These are phyloP conservation scores for Lotmaria passim DNA, from an alignment of 208 protist genomes.

Conservation along the genomic window DNA sequence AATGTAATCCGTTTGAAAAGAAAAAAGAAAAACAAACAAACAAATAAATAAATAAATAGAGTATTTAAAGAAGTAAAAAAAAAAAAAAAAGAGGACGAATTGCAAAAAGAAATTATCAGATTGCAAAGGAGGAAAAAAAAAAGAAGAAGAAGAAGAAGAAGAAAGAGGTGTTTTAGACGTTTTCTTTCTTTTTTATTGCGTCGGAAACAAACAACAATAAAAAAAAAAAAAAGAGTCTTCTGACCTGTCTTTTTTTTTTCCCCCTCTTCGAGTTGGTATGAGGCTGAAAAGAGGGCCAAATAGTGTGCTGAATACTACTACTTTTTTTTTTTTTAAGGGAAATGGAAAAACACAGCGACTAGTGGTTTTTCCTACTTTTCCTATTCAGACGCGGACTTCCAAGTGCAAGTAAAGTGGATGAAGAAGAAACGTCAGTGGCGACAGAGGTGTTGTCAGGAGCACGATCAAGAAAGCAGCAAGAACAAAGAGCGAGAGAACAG, in stretches of 20 bases:
- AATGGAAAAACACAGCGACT: not conserved
- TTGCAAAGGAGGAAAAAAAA: too few relatives aligned
- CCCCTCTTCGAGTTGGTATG: not conserved
- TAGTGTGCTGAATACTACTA: too few relatives aligned
- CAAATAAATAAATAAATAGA: constrained; percentile 16
- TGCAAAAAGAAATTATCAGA: constrained; percentile 6
- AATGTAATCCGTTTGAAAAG: too few relatives aligned
- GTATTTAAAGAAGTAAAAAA: too few relatives aligned
- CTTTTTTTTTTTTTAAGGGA: too few relatives aligned
- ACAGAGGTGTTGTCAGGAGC: too few relatives aligned
- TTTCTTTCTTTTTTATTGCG: constrained; percentile 2
- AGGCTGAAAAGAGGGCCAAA: not conserved
- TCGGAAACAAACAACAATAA: too few relatives aligned
- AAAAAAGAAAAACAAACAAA: constrained; percentile 5
- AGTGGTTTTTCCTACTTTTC: not conserved
- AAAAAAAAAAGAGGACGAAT: constrained; percentile 6
- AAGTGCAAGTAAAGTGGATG: too few relatives aligned
- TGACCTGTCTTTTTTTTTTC: not conserved
- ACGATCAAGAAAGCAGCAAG: too few relatives aligned
- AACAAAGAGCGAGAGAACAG: too few relatives aligned
- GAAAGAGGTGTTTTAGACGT: not conserved
- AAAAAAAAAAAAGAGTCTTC: not conserved
- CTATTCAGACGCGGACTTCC: not conserved
- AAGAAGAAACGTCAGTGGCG: too few relatives aligned
- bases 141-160: constrained; percentile 14